These are phyloP conservation scores for Vigna nakashimae DNA, from an alignment of 306 rosid species.

Conservation along the genomic window DNA sequence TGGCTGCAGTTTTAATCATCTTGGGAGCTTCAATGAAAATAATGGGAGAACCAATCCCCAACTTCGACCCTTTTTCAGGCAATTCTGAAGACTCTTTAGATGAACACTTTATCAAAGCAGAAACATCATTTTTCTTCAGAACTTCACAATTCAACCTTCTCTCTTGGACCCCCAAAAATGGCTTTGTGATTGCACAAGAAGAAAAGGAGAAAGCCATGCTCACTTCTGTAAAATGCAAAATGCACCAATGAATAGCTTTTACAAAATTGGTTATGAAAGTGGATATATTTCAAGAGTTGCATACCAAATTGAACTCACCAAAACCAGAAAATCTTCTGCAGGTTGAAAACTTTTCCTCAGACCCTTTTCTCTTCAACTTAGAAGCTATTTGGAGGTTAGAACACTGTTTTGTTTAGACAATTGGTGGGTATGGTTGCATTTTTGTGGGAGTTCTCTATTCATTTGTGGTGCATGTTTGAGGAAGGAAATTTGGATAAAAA, in stretches of 20 bases:
- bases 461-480: conserved; percentile 31
- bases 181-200: conserved; percentile 43
- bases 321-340: background rate
- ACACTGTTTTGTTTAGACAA: background rate
- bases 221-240: background rate
- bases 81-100: conserved; percentile 51
- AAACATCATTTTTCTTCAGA: conserved; percentile 22
- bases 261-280: background rate
- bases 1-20: conserved; percentile 75
- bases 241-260: background rate
- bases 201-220: conserved; percentile 45
- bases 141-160: conserved; percentile 12
- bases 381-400: background rate
- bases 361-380: background rate
- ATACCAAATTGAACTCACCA: background rate
- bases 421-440: background rate
- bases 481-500: conserved; percentile 32
- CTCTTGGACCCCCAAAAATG: conserved; percentile 38
- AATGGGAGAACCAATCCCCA: conserved; percentile 81
- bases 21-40: conserved; percentile 79
- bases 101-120: conserved; percentile 52
- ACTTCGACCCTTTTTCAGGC: conserved; percentile 47
- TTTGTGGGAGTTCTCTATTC: background rate
- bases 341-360: background rate
- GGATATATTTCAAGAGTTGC: background rate